Evolutionary conservation across 805 yeast genomes (phyloP).

Genomic region (Candida michaelii): DNA sequence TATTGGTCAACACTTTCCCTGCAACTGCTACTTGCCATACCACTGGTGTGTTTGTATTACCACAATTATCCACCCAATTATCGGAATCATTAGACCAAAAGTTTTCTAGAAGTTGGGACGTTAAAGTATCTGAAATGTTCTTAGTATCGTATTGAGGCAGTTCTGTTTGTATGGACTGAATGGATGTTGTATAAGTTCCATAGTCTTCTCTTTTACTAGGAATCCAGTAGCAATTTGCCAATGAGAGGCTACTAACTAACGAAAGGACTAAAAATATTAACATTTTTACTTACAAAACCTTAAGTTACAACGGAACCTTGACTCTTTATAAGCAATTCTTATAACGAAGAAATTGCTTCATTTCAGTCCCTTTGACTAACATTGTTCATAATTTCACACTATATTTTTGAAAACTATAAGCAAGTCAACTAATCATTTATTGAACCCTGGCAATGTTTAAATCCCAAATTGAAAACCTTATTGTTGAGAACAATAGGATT

Average conservation of each 20-base stretch:
- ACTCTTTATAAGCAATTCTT: too few species aligned
- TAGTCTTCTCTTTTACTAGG: background rate
- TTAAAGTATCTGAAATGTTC: slow-evolving; percentile 9
- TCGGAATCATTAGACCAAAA: slow-evolving; percentile 12
- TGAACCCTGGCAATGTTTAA: background rate
- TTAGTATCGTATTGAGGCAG: slow-evolving; percentile 16
- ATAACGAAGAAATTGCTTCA: too few species aligned
- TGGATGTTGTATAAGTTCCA: slow-evolving; percentile 12
- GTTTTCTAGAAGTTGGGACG: slow-evolving; percentile 7
- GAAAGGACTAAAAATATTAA: too few species aligned
- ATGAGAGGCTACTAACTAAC: too few species aligned
- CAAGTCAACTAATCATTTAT: background rate
- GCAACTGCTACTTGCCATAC: slow-evolving; percentile 28
- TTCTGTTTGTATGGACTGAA: slow-evolving; percentile 15
- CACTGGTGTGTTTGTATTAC: slow-evolving; percentile 15
- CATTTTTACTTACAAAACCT: too few species aligned
- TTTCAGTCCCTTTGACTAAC: too few species aligned
- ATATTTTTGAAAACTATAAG: too few species aligned
- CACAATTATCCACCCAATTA: slow-evolving; percentile 19
- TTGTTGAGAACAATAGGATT: slow-evolving; percentile 1
- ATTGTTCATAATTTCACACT: too few species aligned
- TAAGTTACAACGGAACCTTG: too few species aligned
- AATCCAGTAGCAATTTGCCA: too few species aligned
- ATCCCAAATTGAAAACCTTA: background rate
- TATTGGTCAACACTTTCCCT: slow-evolving; percentile 18